These are phyloP conservation scores for Botrytis aclada DNA, from an alignment of 2,329 filamentous ascomycete genomes.

Conservation along the genomic window DNA sequence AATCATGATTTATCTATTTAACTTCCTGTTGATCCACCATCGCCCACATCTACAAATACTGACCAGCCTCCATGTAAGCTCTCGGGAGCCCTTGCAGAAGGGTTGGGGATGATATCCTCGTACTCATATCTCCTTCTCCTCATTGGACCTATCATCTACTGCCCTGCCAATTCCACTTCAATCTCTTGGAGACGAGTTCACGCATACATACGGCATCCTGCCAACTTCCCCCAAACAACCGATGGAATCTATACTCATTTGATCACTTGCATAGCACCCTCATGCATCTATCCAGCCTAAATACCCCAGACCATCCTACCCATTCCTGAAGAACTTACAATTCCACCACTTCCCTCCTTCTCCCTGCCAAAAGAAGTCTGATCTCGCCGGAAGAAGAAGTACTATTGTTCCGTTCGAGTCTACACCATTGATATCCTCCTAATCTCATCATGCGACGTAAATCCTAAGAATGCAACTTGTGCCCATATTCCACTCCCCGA, in stretches of 20 bases:
- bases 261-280: constrained; percentile 13
- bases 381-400: background rate
- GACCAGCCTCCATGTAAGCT: constrained; percentile 1
- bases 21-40: background rate
- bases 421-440: background rate
- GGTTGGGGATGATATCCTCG: background rate
- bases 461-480: constrained; percentile 12
- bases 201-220: background rate
- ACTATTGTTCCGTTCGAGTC: background rate
- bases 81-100: constrained; percentile 27
- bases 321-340: background rate
- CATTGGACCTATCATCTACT: background rate
- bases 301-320: background rate
- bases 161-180: constrained; percentile 13
- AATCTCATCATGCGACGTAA: constrained; percentile 17
- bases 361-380: background rate
- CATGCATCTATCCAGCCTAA: constrained; percentile 4
- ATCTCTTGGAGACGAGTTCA: constrained; percentile 28
- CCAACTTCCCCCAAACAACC: background rate
- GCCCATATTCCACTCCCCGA: background rate
- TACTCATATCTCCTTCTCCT: background rate
- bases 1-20: background rate
- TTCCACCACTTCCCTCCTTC: background rate
- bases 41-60: background rate
- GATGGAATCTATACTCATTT: constrained; percentile 13